Base-by-base conservation (phyloP, 2,329 filamentous ascomycete genomes). In the Alternaria dauci region DNA sequence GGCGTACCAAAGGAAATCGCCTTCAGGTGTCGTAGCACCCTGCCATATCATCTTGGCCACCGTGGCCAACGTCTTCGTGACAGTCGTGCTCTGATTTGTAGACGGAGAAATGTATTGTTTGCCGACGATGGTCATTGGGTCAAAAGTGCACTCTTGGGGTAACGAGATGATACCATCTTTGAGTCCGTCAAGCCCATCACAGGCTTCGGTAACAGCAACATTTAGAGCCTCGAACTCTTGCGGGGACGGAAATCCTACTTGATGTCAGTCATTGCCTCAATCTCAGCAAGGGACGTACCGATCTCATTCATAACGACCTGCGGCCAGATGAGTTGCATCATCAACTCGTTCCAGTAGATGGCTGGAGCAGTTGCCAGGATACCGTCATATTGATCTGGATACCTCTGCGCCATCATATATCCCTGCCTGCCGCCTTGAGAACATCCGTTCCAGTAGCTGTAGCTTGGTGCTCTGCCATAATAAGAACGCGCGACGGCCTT, bases 401-500 rank as follows among this genome's bases (percentile, higher is more conserved):
- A 76, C 18, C 59, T 65, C 55, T 78, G 73, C 18, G 76, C 75
- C 23, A 77, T 58, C 57, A 67, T 65, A 47, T 71, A 63, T 0
- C 75, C 76, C 42, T 79, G 75, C 3, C 66, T 53, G 5, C 62
- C 62, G 20, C 66, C 65, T n/a, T 54, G 52, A 4, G 58, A 67
- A n/a, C 39, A 76, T 39, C 28, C 75, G 66, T 58, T 74, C 76
- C 56, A 78, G 55, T 78, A 78, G n/a, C 73, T 76, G 43, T 72
- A 68, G 34, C 59, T 58, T 0, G 73, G 70, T 18, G 55, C 39
- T 44, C 61, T 50, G 2, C 74, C 71, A 52, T 79, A 79, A 61
- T 69, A 79, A 25, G 57, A 53, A 9, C 67, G 52, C 11, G 63
- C 63, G 30, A 68, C 55, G 12, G 61, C 46, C 61, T 79, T 80